Percentiles rank a stretch among this genome's conserved stretches.
These are phyloP conservation scores for Pichia sp. DNA, from an alignment of 1,139 yeast genomes.

Conservation along the genomic window DNA sequence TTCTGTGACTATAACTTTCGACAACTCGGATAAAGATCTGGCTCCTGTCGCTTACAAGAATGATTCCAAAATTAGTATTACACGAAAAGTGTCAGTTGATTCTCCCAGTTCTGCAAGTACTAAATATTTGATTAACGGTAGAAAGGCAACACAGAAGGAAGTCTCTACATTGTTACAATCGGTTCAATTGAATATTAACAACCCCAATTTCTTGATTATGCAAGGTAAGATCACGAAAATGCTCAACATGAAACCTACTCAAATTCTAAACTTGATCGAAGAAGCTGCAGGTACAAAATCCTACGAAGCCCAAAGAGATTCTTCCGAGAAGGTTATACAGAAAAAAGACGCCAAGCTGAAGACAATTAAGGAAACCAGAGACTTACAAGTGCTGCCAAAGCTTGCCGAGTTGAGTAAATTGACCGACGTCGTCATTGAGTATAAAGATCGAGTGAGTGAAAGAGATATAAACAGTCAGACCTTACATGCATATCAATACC, in stretches of 20 bases:
- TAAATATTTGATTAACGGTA: constrained; percentile 91
- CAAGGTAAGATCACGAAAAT: constrained; percentile 98
- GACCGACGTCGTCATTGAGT: constrained; percentile 77
- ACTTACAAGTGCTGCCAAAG: constrained; percentile 91
- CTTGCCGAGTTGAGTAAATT: constrained; percentile 74
- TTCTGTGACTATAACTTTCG: constrained; percentile 91
- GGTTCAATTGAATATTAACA: constrained; percentile 91
- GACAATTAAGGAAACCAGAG: constrained; percentile 36
- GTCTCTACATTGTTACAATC: constrained; percentile 88
- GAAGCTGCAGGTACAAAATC: constrained; percentile 98
- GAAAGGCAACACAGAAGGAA: constrained; percentile 91
- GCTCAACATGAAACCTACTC: constrained; percentile 90
- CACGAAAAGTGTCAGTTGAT: constrained; percentile 86
- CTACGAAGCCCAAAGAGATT: constrained; percentile 89
- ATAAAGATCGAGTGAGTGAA: constrained; percentile 77
- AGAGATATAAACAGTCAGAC: constrained; percentile 68
- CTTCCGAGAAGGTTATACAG: constrained; percentile 85
- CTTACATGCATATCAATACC: constrained; percentile 73
- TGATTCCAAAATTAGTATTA: constrained; percentile 75
- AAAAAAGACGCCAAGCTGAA: constrained; percentile 79
- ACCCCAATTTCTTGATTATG: constrained; percentile 96
- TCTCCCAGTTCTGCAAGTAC: constrained; percentile 37
- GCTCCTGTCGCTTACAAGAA: constrained; percentile 88
- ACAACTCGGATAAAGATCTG: constrained; percentile 65
- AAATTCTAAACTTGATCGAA: constrained; percentile 83